phyloP scores from a whole-genome alignment of 331 rosid species.

The Malus hybrid region DNA sequence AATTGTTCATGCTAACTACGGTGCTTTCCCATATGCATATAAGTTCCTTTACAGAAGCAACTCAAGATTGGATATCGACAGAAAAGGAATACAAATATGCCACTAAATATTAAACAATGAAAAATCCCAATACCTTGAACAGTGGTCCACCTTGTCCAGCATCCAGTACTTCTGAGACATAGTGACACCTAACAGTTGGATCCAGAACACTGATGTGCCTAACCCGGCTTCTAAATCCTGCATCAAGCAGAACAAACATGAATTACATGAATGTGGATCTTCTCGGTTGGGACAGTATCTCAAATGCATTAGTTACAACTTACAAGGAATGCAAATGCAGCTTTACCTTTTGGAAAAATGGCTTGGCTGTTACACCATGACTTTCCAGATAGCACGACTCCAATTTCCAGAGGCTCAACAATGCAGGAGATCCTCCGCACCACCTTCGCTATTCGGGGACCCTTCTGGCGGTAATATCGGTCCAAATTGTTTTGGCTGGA shows the following conservation, averaged over 20 bases:
- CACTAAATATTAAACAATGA: no score
- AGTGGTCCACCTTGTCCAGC: slow-evolving; percentile 77
- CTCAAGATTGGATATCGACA: no score
- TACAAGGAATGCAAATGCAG: slow-evolving; percentile 2
- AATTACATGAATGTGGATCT: slow-evolving; percentile 4
- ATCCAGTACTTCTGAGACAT: slow-evolving; percentile 86
- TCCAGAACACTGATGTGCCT: slow-evolving; percentile 67
- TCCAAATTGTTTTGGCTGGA: slow-evolving; percentile 52
- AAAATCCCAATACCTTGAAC: slow-evolving; percentile 61
- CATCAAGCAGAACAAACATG: slow-evolving; percentile 32
- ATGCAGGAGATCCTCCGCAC: slow-evolving; percentile 90
- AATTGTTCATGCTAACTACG: neutral
- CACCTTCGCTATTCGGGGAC: slow-evolving; percentile 97
- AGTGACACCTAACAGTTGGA: slow-evolving; percentile 68
- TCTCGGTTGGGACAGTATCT: neutral
- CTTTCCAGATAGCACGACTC: slow-evolving; percentile 78
- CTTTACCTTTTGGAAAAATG: slow-evolving; percentile 87
- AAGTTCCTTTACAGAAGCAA: no score
- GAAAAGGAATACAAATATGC: no score
- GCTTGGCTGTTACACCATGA: slow-evolving; percentile 88
- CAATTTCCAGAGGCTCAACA: slow-evolving; percentile 88
- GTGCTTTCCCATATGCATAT: neutral
- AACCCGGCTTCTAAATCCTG: slow-evolving; percentile 94
- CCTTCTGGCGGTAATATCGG: slow-evolving; percentile 67
- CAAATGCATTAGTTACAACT: slow-evolving; percentile 7